These are phyloP conservation scores for Platanus orientalis DNA, from an alignment of 164 flowering plant species.

Conservation along the genomic window DNA sequence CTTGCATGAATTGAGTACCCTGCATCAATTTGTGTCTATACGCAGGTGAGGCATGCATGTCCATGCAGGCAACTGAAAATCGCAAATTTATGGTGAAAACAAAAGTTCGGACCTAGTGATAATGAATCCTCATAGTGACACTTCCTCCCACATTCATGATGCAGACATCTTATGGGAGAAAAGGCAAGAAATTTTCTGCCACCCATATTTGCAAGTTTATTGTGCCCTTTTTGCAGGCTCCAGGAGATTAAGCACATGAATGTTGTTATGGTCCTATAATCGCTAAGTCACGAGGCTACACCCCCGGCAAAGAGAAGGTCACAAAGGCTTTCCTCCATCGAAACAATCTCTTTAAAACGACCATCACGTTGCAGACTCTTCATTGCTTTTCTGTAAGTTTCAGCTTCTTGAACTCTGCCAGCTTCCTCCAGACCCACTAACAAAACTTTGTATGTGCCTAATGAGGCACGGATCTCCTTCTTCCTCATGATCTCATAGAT, in stretches of 20 bases:
- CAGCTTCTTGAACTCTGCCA: conserved; percentile 40
- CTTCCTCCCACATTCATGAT: background rate
- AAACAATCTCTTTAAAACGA: conserved; percentile 8
- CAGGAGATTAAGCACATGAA: background rate
- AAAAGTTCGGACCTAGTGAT: background rate
- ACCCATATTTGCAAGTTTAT: background rate
- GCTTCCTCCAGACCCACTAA: conserved; percentile 52
- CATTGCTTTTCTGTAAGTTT: conserved; percentile 44
- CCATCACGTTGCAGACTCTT: conserved; percentile 27
- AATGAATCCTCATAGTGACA: background rate
- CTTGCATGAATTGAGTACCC: background rate
- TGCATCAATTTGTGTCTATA: background rate
- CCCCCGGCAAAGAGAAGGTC: conserved; percentile 25
- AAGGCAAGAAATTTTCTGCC: background rate
- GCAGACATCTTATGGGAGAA: background rate
- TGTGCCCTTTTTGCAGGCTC: background rate
- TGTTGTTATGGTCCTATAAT: background rate
- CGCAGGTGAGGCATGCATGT: background rate
- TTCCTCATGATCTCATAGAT: conserved; percentile 47
- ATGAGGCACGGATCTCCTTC: conserved; percentile 40
- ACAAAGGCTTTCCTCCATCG: conserved; percentile 45
- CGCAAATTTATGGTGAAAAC: background rate
- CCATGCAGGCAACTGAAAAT: background rate
- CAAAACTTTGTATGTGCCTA: conserved; percentile 59
- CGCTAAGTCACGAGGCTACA: conserved; percentile 4